Evolutionary conservation across 331 rosid genomes (phyloP), one percentile per base, ranked within the genome.

Genomic region (Malus hybrid): DNA sequence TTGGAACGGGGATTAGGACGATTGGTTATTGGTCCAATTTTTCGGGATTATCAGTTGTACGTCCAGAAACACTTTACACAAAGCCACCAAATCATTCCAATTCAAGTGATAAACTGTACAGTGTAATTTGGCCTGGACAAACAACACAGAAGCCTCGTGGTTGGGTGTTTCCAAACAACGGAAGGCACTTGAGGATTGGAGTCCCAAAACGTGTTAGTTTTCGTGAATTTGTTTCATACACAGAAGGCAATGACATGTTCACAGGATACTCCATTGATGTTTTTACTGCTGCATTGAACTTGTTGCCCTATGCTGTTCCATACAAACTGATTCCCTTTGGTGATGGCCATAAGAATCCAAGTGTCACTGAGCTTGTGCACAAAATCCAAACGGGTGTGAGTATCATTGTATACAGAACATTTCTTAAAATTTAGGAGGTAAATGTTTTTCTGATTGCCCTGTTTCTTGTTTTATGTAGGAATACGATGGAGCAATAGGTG

Each of bases 21-120:
- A 77, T 95, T 26, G 98, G 99, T 75, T 95, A 92, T 85, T 95
- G 99, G 99, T 86, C 93, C 73, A 92, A 95, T 81, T 79, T 88
- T 82, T 88, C 99, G 16, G 96, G 99, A 26, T 67, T 95, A 61
- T 89, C 98, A 6, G 50, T 82, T 76, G 20, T 65, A 52, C 84
- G 86, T 67, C 99, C 99, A 0, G 96, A 90, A 77, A 24, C 44
- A 22, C 84, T 86, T 57, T 82, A 86, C 87, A 66, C 87, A 20
- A 79, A 79, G 56, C 87, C 96, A 18, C 77, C 83, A 28, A 88
- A 89, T 74, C 79, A 62, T 12, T 84, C 92, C 32, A 78, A 72
- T 72, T 75, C 76, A 39, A 90, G 68, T 61, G 85, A 87, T 72
- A 83, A 20, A 71, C 80, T 95, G 7, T 53, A 22, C 24, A 16